These are phyloP conservation scores for Rhodotorula sp. DNA, from an alignment of 1,284 basidiomycete genomes.

Conservation along the genomic window DNA sequence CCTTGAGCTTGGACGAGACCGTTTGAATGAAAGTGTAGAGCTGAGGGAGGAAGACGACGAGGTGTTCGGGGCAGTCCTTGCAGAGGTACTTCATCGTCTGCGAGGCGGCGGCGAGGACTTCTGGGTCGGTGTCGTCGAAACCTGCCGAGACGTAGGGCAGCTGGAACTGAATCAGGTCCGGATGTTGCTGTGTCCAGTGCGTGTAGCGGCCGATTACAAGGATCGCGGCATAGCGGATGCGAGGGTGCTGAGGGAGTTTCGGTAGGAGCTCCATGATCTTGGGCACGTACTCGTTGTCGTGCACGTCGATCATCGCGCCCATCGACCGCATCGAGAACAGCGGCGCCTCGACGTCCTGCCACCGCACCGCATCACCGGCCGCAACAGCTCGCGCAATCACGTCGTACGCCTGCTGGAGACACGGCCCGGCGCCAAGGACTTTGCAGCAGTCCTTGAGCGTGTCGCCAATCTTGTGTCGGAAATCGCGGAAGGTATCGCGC, in stretches of 20 bases:
- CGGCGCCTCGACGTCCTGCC: constrained; percentile 98
- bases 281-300: constrained; percentile 81
- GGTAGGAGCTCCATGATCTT: constrained; percentile 95
- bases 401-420: constrained; percentile 76
- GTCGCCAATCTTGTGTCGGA: constrained; percentile 98
- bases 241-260: constrained; percentile 82
- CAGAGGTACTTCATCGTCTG: constrained; percentile 96
- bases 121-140: constrained; percentile 65
- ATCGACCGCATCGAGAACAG: constrained; percentile 97
- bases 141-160: constrained; percentile 90
- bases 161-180: constrained; percentile 79
- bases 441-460: constrained; percentile 98
- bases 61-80: constrained; percentile 86
- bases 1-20: constrained; percentile 70
- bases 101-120: constrained; percentile 86
- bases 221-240: constrained; percentile 90
- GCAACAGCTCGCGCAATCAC: constrained; percentile 73
- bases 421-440: constrained; percentile 83
- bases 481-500: constrained; percentile 87
- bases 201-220: constrained; percentile 95
- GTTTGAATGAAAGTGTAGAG: constrained; percentile 83
- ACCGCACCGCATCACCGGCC: constrained; percentile 52
- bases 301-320: constrained; percentile 86
- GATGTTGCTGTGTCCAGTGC: constrained; percentile 91
- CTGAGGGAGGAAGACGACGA: constrained; percentile 87